Evolutionary conservation across 179 eudicot genomes (phyloP).

Genomic region (Beta macrorhiza): DNA sequence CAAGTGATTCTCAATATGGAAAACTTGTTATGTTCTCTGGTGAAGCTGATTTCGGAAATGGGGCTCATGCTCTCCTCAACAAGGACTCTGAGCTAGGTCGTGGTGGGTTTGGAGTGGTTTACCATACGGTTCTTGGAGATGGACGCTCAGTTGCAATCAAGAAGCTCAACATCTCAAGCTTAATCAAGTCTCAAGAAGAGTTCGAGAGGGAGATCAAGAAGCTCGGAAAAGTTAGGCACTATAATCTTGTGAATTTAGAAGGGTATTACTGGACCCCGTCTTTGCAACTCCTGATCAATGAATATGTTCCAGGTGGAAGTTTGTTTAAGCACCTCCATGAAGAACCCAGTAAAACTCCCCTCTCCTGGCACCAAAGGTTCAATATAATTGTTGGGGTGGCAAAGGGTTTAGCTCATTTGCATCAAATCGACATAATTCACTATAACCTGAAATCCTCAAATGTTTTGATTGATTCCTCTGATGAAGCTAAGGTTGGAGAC

Average conservation of each 20-base stretch:
- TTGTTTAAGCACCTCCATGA: conserved; percentile 72
- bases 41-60: conserved; percentile 59
- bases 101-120: conserved; percentile 88
- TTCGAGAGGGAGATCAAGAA: conserved; percentile 70
- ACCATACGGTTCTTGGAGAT: conserved; percentile 53
- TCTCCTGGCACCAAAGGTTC: conserved; percentile 73
- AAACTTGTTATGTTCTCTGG: conserved; percentile 88
- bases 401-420: conserved; percentile 72
- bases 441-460: conserved; percentile 77
- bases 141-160: conserved; percentile 81
- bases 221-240: conserved; percentile 62
- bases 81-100: conserved; percentile 81
- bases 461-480: conserved; percentile 48
- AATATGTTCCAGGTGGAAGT: conserved; percentile 53
- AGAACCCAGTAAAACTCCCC: conserved; percentile 25
- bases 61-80: conserved; percentile 67
- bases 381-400: conserved; percentile 62
- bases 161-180: conserved; percentile 72
- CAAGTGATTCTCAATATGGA: conserved; percentile 65
- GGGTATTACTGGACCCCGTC: conserved; percentile 90
- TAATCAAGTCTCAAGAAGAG: conserved; percentile 76
- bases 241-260: conserved; percentile 62
- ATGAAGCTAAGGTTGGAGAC: conserved; percentile 70
- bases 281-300: conserved; percentile 71
- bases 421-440: conserved; percentile 58